phyloP scores from a whole-genome alignment of 352 stramenopile species.

The Phytophthora fragariaefolia region DNA sequence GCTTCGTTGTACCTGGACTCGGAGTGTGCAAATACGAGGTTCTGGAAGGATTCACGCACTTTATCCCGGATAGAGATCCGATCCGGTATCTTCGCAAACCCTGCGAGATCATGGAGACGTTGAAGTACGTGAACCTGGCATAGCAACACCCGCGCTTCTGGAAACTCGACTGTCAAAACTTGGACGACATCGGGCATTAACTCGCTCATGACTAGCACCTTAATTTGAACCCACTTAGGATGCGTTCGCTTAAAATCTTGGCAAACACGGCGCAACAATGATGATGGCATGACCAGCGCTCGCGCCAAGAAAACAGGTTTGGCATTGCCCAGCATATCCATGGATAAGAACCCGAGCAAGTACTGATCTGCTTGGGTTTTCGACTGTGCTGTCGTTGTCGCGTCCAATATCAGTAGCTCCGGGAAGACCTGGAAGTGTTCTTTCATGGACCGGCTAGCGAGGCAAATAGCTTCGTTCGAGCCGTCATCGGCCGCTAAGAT shows the following conservation, averaged over 20 bases:
- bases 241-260: conserved; percentile 82
- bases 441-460: conserved; percentile 78
- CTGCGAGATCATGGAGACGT: conserved; percentile 56
- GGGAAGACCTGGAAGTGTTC: conserved; percentile 74
- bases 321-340: conserved; percentile 71
- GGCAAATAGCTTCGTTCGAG: conserved; percentile 75
- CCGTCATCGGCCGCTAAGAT: conserved; percentile 75
- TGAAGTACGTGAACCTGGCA: conserved; percentile 82
- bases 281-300: conserved; percentile 54
- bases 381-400: conserved; percentile 17
- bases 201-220: conserved; percentile 73
- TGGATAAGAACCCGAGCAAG: conserved; percentile 70
- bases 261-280: conserved; percentile 65
- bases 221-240: conserved; percentile 62
- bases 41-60: conserved; percentile 55
- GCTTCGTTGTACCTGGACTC: conserved; percentile 56
- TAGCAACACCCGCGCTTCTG: conserved; percentile 57
- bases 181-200: conserved; percentile 61
- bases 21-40: conserved; percentile 67
- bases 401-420: conserved; percentile 63
- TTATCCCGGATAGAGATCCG: conserved; percentile 42
- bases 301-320: conserved; percentile 70
- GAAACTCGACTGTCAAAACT: conserved; percentile 65
- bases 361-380: conserved; percentile 30
- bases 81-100: neutral